Conservation (phyloP, 805 yeast genomes). For the Ogataea glucozyma region DNA sequence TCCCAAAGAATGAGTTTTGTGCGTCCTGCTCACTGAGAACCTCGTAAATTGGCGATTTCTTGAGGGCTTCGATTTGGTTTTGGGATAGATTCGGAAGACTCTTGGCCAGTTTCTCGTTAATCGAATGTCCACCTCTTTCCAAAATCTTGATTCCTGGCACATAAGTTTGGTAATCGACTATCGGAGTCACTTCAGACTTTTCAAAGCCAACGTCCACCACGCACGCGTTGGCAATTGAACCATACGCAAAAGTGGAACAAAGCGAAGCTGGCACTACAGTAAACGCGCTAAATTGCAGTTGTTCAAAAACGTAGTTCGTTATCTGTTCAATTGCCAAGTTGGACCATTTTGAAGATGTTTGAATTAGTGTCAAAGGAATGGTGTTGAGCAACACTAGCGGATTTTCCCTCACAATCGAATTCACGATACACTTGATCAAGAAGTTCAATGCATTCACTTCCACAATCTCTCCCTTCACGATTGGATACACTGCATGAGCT, state of each 20-base stretch:
- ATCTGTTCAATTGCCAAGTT: conserved; percentile 64
- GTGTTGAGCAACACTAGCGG: conserved; percentile 34
- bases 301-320: conserved; percentile 75
- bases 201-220: conserved; percentile 81
- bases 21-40: conserved; percentile 70
- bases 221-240: conserved; percentile 59
- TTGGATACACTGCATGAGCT: conserved; percentile 56
- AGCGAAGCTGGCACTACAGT: conserved; percentile 67
- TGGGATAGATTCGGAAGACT: conserved; percentile 58
- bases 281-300: conserved; percentile 69
- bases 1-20: conserved; percentile 59
- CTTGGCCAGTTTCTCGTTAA: conserved; percentile 54
- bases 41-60: conserved; percentile 75
- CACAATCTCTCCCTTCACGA: conserved; percentile 61
- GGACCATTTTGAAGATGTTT: conserved; percentile 68
- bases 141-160: conserved; percentile 45
- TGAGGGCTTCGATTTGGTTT: conserved; percentile 71
- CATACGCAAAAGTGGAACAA: conserved; percentile 73
- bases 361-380: conserved; percentile 68
- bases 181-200: conserved; percentile 75
- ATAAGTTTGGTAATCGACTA: conserved; percentile 69
- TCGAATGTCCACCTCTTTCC: conserved; percentile 61
- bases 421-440: conserved; percentile 52
- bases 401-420: conserved; percentile 43
- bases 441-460: conserved; percentile 72